These are phyloP conservation scores for Vinca minor DNA, from an alignment of 257 asterid species.

Conservation along the genomic window DNA sequence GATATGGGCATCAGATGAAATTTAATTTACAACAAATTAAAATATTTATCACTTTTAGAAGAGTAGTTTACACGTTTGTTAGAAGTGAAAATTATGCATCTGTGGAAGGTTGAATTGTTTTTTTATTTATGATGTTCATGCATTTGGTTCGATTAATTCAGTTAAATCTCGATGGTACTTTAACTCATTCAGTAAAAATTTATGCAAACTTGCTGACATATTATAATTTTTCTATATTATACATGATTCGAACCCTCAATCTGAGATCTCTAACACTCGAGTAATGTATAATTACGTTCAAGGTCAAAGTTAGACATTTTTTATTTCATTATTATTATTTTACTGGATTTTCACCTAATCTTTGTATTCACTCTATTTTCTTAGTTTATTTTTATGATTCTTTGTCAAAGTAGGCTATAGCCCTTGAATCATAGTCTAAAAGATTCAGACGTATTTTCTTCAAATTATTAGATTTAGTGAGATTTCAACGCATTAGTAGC, in stretches of 20 bases:
- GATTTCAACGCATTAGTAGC: not conserved
- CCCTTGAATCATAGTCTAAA: slow-evolving; percentile 11
- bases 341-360: slow-evolving; percentile 41
- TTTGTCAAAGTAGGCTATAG: slow-evolving; percentile 6
- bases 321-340: slow-evolving; percentile 5
- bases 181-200: too few species aligned
- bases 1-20: too few species aligned
- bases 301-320: slow-evolving; percentile 18
- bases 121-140: too few species aligned
- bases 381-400: not conserved
- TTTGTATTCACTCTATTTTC: slow-evolving; percentile 1
- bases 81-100: slow-evolving; percentile 27
- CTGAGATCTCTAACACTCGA: too few species aligned
- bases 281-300: too few species aligned
- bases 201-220: too few species aligned
- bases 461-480: not conserved
- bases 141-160: too few species aligned
- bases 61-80: slow-evolving; percentile 35
- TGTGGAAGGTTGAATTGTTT: slow-evolving; percentile 15
- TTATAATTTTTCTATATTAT: too few species aligned
- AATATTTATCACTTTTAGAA: slow-evolving; percentile 14
- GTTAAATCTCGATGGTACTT: too few species aligned
- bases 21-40: too few species aligned
- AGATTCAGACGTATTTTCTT: slow-evolving; percentile 11
- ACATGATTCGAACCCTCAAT: too few species aligned